phyloP scores from a whole-genome alignment of 177 flowering plant genomes.

The Telopea speciosissima region DNA sequence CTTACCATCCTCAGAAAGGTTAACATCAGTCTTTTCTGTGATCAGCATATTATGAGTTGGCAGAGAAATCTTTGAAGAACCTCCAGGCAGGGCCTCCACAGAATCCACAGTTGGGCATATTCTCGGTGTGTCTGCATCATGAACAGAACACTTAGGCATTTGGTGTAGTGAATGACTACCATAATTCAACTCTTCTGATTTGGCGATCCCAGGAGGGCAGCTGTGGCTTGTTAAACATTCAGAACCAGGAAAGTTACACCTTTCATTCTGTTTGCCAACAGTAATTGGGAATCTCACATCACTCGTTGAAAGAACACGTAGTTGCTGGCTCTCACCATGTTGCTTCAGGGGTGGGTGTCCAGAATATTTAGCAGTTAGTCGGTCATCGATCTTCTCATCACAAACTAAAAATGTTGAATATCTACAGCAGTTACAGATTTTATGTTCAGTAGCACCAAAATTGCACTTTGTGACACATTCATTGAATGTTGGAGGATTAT shows the following conservation, averaged over 20 bases:
- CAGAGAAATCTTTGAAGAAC: constrained; percentile 35
- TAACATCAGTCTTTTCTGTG: too few species aligned
- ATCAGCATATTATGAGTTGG: constrained; percentile 39
- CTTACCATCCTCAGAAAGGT: constrained; percentile 25
- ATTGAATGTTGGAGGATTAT: constrained; percentile 12
- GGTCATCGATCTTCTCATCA: constrained; percentile 14
- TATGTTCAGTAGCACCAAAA: constrained; percentile 12
- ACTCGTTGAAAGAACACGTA: constrained; percentile 19
- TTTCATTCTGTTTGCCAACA: constrained; percentile 18
- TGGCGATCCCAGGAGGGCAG: constrained; percentile 7
- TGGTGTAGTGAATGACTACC: constrained; percentile 19
- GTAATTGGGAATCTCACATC: constrained; percentile 13
- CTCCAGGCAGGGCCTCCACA: constrained; percentile 17
- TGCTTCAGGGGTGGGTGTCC: constrained; percentile 13
- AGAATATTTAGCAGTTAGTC: constrained; percentile 4
- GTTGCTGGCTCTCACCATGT: constrained; percentile 14
- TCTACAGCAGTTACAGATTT: constrained; percentile 10
- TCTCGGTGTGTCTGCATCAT: constrained; percentile 44
- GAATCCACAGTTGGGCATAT: constrained; percentile 35
- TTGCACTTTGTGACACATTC: constrained; percentile 10
- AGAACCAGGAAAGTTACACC: constrained; percentile 17
- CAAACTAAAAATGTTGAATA: too few species aligned
- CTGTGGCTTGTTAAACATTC: constrained; percentile 15
- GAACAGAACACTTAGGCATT: constrained; percentile 25
- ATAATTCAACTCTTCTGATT: constrained; percentile 17